Evolutionary conservation across 768 basidiomycete species (phyloP).

Genomic region (Leccinum disarticulatum): DNA sequence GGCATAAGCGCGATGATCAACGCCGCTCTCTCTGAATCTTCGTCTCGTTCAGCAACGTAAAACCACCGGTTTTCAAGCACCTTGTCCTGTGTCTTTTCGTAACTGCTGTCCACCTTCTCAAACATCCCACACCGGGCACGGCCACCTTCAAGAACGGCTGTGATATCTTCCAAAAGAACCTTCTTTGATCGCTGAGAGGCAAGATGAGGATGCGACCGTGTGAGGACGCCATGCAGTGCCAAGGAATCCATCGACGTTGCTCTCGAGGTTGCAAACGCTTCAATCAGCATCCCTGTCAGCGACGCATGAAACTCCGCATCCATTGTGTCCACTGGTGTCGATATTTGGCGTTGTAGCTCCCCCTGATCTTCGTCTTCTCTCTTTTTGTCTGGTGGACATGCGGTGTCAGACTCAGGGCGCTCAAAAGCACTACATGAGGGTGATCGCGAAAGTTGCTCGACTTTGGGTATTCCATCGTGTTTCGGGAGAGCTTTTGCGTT

Average conservation of each 20-base stretch:
- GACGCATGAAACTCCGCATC: conserved; percentile 38
- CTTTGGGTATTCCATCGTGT: not conserved
- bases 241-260: conserved; percentile 63
- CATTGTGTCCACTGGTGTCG: conserved; percentile 9
- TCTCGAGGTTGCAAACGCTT: conserved; percentile 69
- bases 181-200: conserved; percentile 32
- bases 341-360: not conserved
- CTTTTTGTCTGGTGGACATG: conserved; percentile 6
- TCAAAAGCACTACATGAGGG: conserved; percentile 6
- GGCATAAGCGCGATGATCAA: conserved; percentile 74
- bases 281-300: conserved; percentile 66
- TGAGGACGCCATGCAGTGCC: conserved; percentile 50
- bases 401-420: not conserved
- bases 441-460: conserved; percentile 10
- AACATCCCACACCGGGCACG: conserved; percentile 58
- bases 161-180: conserved; percentile 53
- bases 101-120: conserved; percentile 67
- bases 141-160: conserved; percentile 47
- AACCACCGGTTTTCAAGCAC: conserved; percentile 58
- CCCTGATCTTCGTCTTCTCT: not conserved
- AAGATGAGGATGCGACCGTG: conserved; percentile 54
- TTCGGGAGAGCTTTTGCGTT: not conserved
- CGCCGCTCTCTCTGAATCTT: conserved; percentile 67
- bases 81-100: conserved; percentile 53
- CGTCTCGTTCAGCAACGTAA: conserved; percentile 71